A percentile compares a stretch with the other conserved stretches of the same genome.
Evolutionary conservation across 2,329 filamentous ascomycete genomes (phyloP).

Genomic region (Raffaelea ambrosiae): DNA sequence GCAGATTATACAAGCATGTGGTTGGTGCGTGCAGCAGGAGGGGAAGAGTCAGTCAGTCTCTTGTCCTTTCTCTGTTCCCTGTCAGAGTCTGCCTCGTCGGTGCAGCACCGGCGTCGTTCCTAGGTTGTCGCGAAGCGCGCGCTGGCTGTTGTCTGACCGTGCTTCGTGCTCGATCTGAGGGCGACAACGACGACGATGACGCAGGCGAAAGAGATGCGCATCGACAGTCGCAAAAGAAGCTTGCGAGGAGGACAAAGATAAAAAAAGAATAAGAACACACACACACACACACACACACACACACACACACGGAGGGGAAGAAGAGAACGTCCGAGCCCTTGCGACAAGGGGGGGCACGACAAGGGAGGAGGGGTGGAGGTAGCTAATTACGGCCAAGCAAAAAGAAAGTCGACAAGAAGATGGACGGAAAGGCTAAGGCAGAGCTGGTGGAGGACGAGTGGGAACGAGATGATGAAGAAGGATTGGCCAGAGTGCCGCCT

Average conservation of each 20-base stretch:
- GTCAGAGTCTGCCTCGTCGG: no score
- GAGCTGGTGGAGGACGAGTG: not conserved
- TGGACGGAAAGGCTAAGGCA: not conserved
- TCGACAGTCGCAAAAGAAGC: not conserved
- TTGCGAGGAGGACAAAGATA: not conserved
- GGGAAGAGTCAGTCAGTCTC: no score
- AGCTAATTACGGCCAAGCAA: not conserved
- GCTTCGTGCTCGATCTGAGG: no score
- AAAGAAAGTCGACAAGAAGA: not conserved
- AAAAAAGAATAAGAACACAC: constrained; percentile 1
- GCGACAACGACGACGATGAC: not conserved
- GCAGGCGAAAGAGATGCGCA: not conserved
- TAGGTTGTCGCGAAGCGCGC: no score
- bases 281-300: not conserved
- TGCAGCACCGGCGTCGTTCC: no score
- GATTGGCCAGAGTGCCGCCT: not conserved
- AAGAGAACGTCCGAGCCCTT: not conserved
- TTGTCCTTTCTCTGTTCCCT: no score
- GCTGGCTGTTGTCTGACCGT: no score
- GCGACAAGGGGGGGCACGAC: not conserved
- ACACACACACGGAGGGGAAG: not conserved
- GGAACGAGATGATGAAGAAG: not conserved
- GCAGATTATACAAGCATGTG: constrained; percentile 37
- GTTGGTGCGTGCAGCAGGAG: constrained; percentile 28
- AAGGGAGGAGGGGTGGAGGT: not conserved